These are phyloP conservation scores for Rhizopogon roseolus DNA, from an alignment of 768 basidiomycete species.

Conservation along the genomic window DNA sequence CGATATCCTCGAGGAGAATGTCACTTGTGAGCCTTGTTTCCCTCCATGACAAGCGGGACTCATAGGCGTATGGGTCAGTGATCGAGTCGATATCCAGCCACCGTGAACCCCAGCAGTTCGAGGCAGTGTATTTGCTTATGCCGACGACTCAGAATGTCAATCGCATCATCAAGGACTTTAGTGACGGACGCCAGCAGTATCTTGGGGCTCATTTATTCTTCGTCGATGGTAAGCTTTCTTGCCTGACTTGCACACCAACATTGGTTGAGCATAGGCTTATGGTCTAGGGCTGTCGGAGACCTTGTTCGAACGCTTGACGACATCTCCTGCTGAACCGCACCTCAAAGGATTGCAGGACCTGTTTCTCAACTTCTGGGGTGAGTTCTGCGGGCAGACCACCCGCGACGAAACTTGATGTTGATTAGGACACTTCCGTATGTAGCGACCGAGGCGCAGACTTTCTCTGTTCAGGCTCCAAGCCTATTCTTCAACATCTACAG, in stretches of 20 bases:
- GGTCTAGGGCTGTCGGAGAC: conserved; percentile 67
- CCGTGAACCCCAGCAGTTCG: conserved; percentile 82
- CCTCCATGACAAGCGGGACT: conserved; percentile 1
- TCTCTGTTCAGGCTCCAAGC: conserved; percentile 72
- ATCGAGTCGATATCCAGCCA: conserved; percentile 85
- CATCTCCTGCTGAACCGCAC: conserved; percentile 72
- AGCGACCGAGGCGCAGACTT: conserved; percentile 87
- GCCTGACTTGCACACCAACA: background rate
- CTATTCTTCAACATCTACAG: conserved; percentile 89
- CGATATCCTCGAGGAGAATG: conserved; percentile 93
- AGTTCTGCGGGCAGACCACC: conserved; percentile 21
- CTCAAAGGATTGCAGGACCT: conserved; percentile 81
- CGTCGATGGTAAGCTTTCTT: conserved; percentile 64
- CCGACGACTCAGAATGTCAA: conserved; percentile 93
- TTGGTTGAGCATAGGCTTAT: conserved; percentile 2
- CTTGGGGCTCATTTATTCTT: conserved; percentile 89
- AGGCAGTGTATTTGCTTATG: conserved; percentile 93
- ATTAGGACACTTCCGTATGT: conserved; percentile 6
- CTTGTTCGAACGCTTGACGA: conserved; percentile 69
- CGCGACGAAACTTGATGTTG: conserved; percentile 4
- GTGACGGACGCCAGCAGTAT: conserved; percentile 60
- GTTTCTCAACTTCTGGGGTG: conserved; percentile 92
- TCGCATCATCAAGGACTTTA: conserved; percentile 84
- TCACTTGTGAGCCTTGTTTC: conserved; percentile 67
- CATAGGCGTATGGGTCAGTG: conserved; percentile 42